Base-by-base conservation (phyloP, 495 filamentous ascomycete genomes). In the Aspergillus coremiiformis region DNA sequence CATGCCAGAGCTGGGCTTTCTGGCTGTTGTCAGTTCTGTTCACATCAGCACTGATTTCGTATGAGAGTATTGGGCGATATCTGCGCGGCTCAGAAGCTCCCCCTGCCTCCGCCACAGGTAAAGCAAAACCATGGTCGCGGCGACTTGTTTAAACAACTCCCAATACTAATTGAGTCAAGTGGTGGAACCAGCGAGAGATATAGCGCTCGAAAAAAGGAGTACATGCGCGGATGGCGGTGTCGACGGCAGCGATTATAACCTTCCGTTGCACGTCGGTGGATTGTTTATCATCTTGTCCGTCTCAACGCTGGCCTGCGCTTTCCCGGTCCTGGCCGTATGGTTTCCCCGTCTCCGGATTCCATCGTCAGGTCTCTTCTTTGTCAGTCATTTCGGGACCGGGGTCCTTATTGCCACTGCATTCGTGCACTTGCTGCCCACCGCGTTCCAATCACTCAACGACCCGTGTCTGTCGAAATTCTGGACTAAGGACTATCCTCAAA, bases 341-440 rank as follows among this genome's bases (percentile, higher is more conserved):
- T 72, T 69, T 44, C 68, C 66, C 14, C 59, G 55, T 17, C 39
- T 63, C 50, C 65, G 61, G 11, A 71, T 73, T 8, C 68, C 69
- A 0, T 17, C 61, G 0, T 58, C 59, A 15, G 76, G 79, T 35
- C 66, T 88, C 53, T 87, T 87, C 65, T 70, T 83, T 37, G 84
- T 82, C 51, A 82, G 84, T 21, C 84, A 90, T 67, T 89, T 91
- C 57, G 87, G 87, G 48, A 89, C 87, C 5, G 87, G 86, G 39
- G 87, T 91, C n/a, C 69, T 91, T 12, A 83, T 90, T 47, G 85
- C 87, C n/a, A 89, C 87, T 6, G 86, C 86, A 14, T 91, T 91
- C 61, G 87, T 89, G 22, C 87, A 90, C 62, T 68, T 80, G 10
- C 84, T 91, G 5, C 85, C 86, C 5, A 89, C 85, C 4, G 87